Conservation (phyloP, 73 alveolate genomes). For the Effrenium voratum region DNA sequence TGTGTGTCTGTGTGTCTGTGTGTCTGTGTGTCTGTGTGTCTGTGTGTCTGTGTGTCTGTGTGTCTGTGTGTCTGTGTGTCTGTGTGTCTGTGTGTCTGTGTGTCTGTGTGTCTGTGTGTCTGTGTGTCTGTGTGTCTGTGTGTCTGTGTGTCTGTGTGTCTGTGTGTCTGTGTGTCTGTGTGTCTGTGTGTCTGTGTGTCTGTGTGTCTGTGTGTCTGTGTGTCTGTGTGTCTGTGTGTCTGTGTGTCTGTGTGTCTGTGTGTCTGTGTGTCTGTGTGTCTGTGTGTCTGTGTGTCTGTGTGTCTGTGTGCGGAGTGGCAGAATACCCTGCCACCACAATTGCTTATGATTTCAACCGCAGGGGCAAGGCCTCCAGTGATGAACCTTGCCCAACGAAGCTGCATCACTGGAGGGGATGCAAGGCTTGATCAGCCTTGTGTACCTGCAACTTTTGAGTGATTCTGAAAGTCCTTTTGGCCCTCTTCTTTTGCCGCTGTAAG, state of each 20-base stretch:
- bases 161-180: conserved; percentile 39
- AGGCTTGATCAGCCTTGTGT: too few relatives aligned
- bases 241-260: conserved; percentile 34
- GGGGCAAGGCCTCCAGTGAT: too few relatives aligned
- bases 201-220: conserved; percentile 34
- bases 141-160: conserved; percentile 39
- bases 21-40: conserved; percentile 39
- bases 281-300: conserved; percentile 39
- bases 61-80: conserved; percentile 39
- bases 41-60: conserved; percentile 39
- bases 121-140: conserved; percentile 39
- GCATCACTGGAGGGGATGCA: too few relatives aligned
- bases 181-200: conserved; percentile 25
- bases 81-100: conserved; percentile 39
- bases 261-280: conserved; percentile 33
- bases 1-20: conserved; percentile 39
- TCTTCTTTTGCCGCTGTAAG: too few relatives aligned
- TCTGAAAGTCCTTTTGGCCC: too few relatives aligned
- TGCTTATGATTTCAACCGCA: too few relatives aligned
- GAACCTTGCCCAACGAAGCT: too few relatives aligned
- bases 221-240: conserved; percentile 26
- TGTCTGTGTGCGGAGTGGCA: too few relatives aligned
- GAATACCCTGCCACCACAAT: too few relatives aligned
- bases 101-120: conserved; percentile 39
- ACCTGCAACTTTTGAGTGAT: too few relatives aligned